phyloP scores from a whole-genome alignment of 2,329 filamentous ascomycete genomes.

The Cordyceps cateniannulata region DNA sequence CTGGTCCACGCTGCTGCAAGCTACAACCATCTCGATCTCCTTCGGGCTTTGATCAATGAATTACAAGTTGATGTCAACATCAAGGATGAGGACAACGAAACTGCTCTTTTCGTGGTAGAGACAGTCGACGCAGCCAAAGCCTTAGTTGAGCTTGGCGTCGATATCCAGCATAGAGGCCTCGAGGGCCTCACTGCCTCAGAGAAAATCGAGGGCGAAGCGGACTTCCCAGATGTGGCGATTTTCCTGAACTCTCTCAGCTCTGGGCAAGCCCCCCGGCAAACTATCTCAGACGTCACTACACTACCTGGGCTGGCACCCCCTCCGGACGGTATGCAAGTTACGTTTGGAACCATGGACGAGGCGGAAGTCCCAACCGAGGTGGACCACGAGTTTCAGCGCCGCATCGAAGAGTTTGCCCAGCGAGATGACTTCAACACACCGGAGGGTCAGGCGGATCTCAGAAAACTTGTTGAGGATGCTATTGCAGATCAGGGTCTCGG shows the following conservation, averaged over 20 bases:
- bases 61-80: conserved; percentile 75
- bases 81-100: conserved; percentile 86
- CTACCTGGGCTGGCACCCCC: conserved; percentile 49
- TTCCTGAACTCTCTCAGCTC: conserved; percentile 51
- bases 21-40: conserved; percentile 78
- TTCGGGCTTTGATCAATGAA: conserved; percentile 67
- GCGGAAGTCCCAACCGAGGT: conserved; percentile 55
- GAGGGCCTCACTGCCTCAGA: conserved; percentile 77
- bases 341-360: conserved; percentile 67
- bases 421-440: conserved; percentile 78
- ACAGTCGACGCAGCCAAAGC: conserved; percentile 69
- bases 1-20: conserved; percentile 88
- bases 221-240: conserved; percentile 66
- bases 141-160: conserved; percentile 72
- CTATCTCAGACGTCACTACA: neutral
- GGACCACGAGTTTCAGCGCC: conserved; percentile 75
- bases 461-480: conserved; percentile 74
- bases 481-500: conserved; percentile 59
- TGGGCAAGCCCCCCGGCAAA: conserved; percentile 15
- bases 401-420: conserved; percentile 83
- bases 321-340: conserved; percentile 71
- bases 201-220: conserved; percentile 71
- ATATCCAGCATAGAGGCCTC: conserved; percentile 57
- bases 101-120: conserved; percentile 89
- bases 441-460: conserved; percentile 71